These are phyloP conservation scores for Diplodia intermedia DNA, from an alignment of 2,329 filamentous ascomycete genomes.

Conservation along the genomic window DNA sequence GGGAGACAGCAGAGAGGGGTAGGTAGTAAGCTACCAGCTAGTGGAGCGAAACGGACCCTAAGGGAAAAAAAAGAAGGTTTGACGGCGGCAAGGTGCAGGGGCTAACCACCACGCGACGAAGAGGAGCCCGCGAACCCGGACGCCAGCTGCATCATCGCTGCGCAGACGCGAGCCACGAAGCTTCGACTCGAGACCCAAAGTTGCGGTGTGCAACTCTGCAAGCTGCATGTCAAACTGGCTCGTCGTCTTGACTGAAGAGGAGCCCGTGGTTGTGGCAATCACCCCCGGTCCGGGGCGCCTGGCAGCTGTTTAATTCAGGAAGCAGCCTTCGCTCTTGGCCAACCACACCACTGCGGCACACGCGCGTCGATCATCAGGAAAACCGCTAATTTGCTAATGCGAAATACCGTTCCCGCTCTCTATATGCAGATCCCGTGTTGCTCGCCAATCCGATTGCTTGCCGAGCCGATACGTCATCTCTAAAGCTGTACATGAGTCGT, in stretches of 20 bases:
- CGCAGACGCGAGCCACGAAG: too few species aligned
- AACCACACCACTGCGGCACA: slow-evolving; percentile 25
- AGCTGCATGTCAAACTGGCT: too few species aligned
- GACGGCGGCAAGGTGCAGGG: neutral
- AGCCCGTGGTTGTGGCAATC: neutral
- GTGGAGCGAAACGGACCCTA: neutral
- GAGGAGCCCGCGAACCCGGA: neutral
- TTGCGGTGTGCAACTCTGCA: slow-evolving; percentile 8
- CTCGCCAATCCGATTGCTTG: slow-evolving; percentile 15
- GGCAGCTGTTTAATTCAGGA: neutral
- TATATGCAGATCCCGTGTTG: slow-evolving; percentile 28
- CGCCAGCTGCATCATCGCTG: neutral
- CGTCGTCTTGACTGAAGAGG: neutral
- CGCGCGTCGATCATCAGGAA: slow-evolving; percentile 22
- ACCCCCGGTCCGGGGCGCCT: neutral
- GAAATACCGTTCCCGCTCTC: slow-evolving; percentile 16
- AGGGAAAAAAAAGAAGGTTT: neutral
- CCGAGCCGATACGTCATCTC: slow-evolving; percentile 27
- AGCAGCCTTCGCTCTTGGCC: slow-evolving; percentile 1
- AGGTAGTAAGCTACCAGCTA: neutral
- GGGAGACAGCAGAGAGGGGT: neutral
- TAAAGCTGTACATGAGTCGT: slow-evolving; percentile 23
- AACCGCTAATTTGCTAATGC: slow-evolving; percentile 24
- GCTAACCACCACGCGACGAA: neutral
- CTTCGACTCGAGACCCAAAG: neutral